Evolutionary conservation across 2,329 filamentous ascomycete species (phyloP).

Genomic region (Calonectria henricotiae): DNA sequence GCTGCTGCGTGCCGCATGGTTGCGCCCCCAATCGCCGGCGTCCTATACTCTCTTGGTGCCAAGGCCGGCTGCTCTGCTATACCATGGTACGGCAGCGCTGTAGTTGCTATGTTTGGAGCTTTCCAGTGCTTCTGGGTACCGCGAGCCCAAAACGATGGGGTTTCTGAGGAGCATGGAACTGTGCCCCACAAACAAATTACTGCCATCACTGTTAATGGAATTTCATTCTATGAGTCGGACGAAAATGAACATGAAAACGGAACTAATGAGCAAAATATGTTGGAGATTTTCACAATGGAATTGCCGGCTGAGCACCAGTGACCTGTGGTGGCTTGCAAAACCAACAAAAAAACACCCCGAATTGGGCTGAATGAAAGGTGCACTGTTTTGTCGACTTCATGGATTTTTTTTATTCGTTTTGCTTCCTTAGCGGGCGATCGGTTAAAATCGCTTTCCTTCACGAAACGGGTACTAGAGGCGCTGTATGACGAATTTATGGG

Average conservation of each 20-base stretch:
- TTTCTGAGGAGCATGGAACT: constrained; percentile 53
- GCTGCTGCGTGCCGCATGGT: constrained; percentile 79
- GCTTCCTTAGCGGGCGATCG: constrained; percentile 19
- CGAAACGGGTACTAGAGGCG: constrained; percentile 16
- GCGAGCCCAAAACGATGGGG: constrained; percentile 51
- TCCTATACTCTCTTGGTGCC: constrained; percentile 74
- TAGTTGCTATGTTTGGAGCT: constrained; percentile 72
- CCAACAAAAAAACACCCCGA: neutral
- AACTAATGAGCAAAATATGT: constrained; percentile 3
- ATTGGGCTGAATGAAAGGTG: neutral
- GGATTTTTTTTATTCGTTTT: neutral
- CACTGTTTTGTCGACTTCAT: neutral
- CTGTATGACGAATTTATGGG: constrained; percentile 7
- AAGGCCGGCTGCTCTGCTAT: constrained; percentile 73
- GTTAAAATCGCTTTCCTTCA: neutral
- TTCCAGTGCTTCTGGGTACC: constrained; percentile 74
- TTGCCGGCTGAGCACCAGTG: neutral
- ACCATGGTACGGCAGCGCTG: constrained; percentile 76
- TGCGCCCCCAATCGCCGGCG: constrained; percentile 77
- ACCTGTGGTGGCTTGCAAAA: neutral
- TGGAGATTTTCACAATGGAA: constrained; percentile 9
- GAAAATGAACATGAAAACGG: constrained; percentile 18
- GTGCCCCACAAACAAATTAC: constrained; percentile 41
- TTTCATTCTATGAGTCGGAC: constrained; percentile 53
- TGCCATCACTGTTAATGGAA: constrained; percentile 53